A percentile compares a stretch with the other conserved stretches of the same genome.
phyloP scores from a whole-genome alignment of 371 early-diverging fungal species.

The Mortierella sp. region DNA sequence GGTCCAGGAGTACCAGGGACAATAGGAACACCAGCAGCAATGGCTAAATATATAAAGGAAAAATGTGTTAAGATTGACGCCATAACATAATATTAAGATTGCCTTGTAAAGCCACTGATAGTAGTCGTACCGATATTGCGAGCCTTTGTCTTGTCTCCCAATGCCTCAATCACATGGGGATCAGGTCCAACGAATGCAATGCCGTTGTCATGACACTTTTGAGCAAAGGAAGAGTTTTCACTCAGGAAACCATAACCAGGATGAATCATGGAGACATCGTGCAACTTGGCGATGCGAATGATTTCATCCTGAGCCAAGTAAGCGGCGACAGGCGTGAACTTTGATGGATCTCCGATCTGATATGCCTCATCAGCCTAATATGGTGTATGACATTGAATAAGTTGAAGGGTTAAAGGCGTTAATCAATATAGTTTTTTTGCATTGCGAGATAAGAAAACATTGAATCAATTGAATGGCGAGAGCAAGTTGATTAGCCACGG shows the following conservation, averaged over 20 bases:
- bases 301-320: slow-evolving; percentile 96
- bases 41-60: slow-evolving; percentile 63
- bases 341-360: slow-evolving; percentile 87
- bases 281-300: slow-evolving; percentile 84
- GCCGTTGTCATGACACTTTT: slow-evolving; percentile 89
- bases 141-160: slow-evolving; percentile 97
- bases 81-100: neutral
- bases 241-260: slow-evolving; percentile 94
- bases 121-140: slow-evolving; percentile 75
- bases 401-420: slow-evolving; percentile 1
- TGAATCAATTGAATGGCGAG: neutral
- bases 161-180: slow-evolving; percentile 86
- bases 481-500: neutral
- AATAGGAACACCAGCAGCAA: slow-evolving; percentile 84
- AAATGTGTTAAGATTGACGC: neutral
- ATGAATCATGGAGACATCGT: slow-evolving; percentile 85
- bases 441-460: neutral
- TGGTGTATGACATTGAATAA: neutral
- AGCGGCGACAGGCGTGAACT: slow-evolving; percentile 91
- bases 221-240: slow-evolving; percentile 92
- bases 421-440: neutral
- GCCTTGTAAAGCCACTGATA: neutral
- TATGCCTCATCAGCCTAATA: slow-evolving; percentile 91
- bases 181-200: slow-evolving; percentile 94
- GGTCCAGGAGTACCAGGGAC: slow-evolving; percentile 93